phyloP scores from a whole-genome alignment of 306 rosid genomes.

The Neltuma alba region DNA sequence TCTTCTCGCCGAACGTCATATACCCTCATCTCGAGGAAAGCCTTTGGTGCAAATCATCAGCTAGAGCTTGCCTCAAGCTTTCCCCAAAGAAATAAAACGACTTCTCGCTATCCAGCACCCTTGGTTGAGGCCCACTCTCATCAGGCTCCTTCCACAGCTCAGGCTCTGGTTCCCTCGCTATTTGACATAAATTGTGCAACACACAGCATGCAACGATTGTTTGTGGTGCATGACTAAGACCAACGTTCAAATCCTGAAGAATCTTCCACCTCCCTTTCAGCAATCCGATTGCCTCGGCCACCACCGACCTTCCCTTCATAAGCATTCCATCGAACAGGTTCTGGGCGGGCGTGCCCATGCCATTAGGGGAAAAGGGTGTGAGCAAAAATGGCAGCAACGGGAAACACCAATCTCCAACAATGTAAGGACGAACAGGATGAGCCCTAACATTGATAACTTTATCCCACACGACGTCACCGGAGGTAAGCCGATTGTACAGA shows the following conservation, averaged over 20 bases:
- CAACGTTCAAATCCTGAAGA: constrained; percentile 82
- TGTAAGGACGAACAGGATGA: constrained; percentile 74
- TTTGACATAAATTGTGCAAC: constrained; percentile 88
- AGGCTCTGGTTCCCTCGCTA: constrained; percentile 93
- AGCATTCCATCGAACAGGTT: constrained; percentile 91
- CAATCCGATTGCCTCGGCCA: constrained; percentile 84
- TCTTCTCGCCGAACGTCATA: background rate
- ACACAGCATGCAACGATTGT: constrained; percentile 94
- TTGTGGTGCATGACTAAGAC: constrained; percentile 82
- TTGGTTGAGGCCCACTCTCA: constrained; percentile 68
- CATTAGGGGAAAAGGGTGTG: constrained; percentile 68
- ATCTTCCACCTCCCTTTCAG: constrained; percentile 96
- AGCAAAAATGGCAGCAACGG: constrained; percentile 74
- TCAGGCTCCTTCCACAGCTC: constrained; percentile 89
- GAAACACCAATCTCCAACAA: constrained; percentile 92
- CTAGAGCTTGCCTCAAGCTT: constrained; percentile 83
- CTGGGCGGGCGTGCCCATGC: constrained; percentile 85
- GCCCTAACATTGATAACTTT: constrained; percentile 65
- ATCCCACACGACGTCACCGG: constrained; percentile 81
- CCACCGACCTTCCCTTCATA: constrained; percentile 88
- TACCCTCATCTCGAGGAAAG: constrained; percentile 69
- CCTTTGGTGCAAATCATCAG: constrained; percentile 91
- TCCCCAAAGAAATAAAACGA: constrained; percentile 73
- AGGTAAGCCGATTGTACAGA: constrained; percentile 63
- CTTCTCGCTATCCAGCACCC: constrained; percentile 74